Percentiles rank a stretch among this genome's conserved stretches.
Evolutionary conservation across 805 yeast species (phyloP).

Genomic region (Ogataea trehaloabstinens): DNA sequence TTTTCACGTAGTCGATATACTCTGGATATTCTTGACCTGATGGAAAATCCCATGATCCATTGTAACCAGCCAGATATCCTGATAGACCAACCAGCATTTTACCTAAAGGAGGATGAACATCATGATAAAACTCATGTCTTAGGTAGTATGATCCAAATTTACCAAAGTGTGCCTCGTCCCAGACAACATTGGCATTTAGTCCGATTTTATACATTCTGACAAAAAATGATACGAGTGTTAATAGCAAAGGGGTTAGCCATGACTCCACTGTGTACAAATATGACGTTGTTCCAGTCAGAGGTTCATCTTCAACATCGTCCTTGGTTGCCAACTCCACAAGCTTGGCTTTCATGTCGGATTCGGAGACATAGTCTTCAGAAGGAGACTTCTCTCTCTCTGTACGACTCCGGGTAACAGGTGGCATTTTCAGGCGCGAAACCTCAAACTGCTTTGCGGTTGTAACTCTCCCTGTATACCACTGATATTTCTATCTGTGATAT

Average conservation of each 20-base stretch:
- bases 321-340: constrained; percentile 26
- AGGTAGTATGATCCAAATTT: constrained; percentile 80
- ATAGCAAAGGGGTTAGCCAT: constrained; percentile 51
- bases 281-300: constrained; percentile 2
- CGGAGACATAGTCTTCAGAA: constrained; percentile 20
- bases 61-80: constrained; percentile 79
- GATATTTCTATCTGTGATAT: not conserved
- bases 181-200: constrained; percentile 72
- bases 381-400: constrained; percentile 8
- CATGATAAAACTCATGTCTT: constrained; percentile 77
- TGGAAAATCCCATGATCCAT: constrained; percentile 86
- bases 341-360: constrained; percentile 31
- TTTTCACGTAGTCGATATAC: constrained; percentile 71
- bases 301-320: constrained; percentile 12
- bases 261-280: constrained; percentile 24
- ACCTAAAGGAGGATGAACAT: constrained; percentile 87
- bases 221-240: constrained; percentile 68
- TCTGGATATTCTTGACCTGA: constrained; percentile 79
- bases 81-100: constrained; percentile 77
- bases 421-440: not conserved
- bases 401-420: constrained; percentile 1
- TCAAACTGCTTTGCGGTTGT: not conserved
- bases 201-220: constrained; percentile 77
- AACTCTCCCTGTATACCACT: not conserved
- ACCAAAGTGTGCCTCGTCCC: constrained; percentile 98